Evolutionary conservation across 108 stramenopile genomes (phyloP), one percentile per base, ranked within the genome.

Genomic region (Skeletonema tropicum): DNA sequence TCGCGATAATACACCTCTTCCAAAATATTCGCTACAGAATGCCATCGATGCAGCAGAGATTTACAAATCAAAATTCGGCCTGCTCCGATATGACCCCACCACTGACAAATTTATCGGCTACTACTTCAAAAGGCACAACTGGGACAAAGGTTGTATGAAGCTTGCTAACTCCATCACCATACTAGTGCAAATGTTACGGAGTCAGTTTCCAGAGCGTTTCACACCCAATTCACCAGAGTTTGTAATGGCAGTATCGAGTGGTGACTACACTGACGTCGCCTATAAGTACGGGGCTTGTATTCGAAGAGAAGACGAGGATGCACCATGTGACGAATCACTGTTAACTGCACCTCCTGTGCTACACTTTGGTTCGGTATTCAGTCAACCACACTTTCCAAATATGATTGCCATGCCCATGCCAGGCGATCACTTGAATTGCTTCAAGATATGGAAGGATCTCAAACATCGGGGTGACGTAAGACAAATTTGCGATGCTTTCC

Each of bases 51-150:
- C 58, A 57, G 19, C 70, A 5, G 21, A 41, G 13, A 59, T 61
- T 23, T 71, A 46, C 26, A 23, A 36, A 15, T 36, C 33, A 4
- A 71, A 55, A 21, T 71, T 41, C 12, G 21, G 57, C 1, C 21
- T 71, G 15, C 48, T 68, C 10, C 32, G 32, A 17, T 68, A 68
- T 55, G 67, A 68, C 21, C 67, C 67, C 5, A 26, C 31, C 14
- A 68, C 13, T 15, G 33, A 57, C 48, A n/a, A 7, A 30, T 68
- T 52, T 14, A 35, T 11, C 26, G 49, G n/a, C 1, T 55, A 55
- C 11, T 68, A 68, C 19, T 55, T 33, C 4, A 52, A 35, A 35
- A 48, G 17, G 12, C 67, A 68, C n/a, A 1, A 57, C 2, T 68
- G 67, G 67, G 30, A 23, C 13, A 17, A 7, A 13, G 60, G 60